A percentile compares a stretch with the other conserved stretches of the same genome.
These are phyloP conservation scores for Vachellia pachyceras DNA, from an alignment of 306 rosid genomes.

Conservation along the genomic window DNA sequence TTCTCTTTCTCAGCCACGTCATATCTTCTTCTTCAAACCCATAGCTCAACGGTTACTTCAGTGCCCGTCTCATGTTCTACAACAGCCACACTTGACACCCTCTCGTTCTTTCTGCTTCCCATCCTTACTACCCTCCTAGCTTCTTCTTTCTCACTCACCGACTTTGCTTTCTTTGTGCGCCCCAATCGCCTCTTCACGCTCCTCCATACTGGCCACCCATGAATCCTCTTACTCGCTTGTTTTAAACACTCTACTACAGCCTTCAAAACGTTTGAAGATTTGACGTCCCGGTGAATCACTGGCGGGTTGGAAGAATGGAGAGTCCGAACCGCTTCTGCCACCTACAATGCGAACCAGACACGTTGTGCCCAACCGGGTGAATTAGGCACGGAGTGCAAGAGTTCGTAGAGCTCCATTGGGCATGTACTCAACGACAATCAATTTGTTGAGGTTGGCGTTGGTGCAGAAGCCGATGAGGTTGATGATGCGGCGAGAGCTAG, in stretches of 20 bases:
- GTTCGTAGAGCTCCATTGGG: slow-evolving; percentile 68
- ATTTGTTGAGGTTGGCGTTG: slow-evolving; percentile 39
- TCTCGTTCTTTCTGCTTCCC: slow-evolving; percentile 50
- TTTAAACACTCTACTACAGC: slow-evolving; percentile 63
- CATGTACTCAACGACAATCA: slow-evolving; percentile 73
- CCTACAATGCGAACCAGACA: slow-evolving; percentile 53
- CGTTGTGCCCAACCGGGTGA: slow-evolving; percentile 65
- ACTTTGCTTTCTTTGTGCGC: slow-evolving; percentile 28
- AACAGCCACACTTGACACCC: slow-evolving; percentile 50
- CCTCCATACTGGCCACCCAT: slow-evolving; percentile 48
- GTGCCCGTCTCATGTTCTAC: slow-evolving; percentile 31
- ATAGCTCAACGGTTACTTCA: too few species aligned
- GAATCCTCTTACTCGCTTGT: slow-evolving; percentile 25
- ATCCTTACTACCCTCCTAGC: background rate
- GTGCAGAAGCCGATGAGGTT: slow-evolving; percentile 63
- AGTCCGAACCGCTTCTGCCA: slow-evolving; percentile 58
- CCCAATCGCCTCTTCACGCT: slow-evolving; percentile 39
- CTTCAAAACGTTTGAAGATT: slow-evolving; percentile 70
- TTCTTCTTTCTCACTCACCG: too few species aligned
- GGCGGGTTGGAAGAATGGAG: slow-evolving; percentile 65
- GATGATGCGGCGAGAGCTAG: slow-evolving; percentile 55
- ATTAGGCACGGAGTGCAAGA: slow-evolving; percentile 46
- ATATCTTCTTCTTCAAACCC: too few species aligned
- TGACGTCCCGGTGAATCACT: slow-evolving; percentile 73
- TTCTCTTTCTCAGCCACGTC: too few species aligned